Conservation (phyloP, 768 basidiomycete species). For the Tylopilus sp. region DNA sequence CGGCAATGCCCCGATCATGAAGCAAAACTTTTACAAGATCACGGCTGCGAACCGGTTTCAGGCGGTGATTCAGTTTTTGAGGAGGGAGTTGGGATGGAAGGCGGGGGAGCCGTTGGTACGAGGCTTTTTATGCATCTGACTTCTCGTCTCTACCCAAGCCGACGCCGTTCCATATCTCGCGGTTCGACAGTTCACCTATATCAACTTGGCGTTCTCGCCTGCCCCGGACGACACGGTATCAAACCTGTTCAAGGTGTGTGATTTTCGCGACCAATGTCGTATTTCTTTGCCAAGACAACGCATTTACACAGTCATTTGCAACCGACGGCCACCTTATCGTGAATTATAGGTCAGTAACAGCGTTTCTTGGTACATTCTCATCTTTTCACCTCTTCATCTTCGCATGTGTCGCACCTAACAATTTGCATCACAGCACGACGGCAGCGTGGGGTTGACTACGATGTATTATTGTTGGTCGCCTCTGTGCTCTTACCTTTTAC, state of each 20-base stretch:
- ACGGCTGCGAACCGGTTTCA: slow-evolving; percentile 93
- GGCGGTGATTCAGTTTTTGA: slow-evolving; percentile 89
- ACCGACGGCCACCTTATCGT: slow-evolving; percentile 90
- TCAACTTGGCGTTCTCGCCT: slow-evolving; percentile 74
- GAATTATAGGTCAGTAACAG: slow-evolving; percentile 69
- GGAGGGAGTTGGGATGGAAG: slow-evolving; percentile 88
- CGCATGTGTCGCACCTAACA: slow-evolving; percentile 3
- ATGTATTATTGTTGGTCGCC: too few species aligned
- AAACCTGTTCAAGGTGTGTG: slow-evolving; percentile 60
- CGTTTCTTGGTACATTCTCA: too few species aligned
- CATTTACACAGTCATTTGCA: slow-evolving; percentile 60
- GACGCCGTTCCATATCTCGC: slow-evolving; percentile 18
- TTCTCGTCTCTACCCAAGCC: background rate
- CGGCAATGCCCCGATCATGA: slow-evolving; percentile 98
- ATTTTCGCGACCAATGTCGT: background rate
- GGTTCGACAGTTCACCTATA: slow-evolving; percentile 58
- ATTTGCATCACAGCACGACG: slow-evolving; percentile 42
- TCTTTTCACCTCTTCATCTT: too few species aligned
- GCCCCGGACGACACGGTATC: slow-evolving; percentile 74
- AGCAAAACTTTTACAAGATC: slow-evolving; percentile 97
- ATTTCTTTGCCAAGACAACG: background rate
- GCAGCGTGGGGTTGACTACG: slow-evolving; percentile 59
- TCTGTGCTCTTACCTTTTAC: too few species aligned
- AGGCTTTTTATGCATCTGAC: background rate
- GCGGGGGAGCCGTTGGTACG: slow-evolving; percentile 79